Evolutionary conservation across 2,329 filamentous ascomycete species (phyloP).

Genomic region (Coniochaeta sp.): DNA sequence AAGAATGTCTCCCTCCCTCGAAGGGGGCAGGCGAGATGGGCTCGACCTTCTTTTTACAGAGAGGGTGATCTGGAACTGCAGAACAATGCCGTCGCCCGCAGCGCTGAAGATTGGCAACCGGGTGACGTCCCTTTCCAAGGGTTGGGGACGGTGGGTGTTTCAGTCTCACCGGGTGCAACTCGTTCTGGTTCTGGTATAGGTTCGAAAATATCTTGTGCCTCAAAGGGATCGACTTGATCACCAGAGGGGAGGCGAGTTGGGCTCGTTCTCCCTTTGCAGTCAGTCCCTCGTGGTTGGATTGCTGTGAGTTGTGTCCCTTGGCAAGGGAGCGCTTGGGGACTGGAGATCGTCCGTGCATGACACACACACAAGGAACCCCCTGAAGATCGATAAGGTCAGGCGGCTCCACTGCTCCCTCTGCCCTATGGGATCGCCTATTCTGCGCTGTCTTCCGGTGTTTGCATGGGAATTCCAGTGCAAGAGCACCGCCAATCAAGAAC

Average conservation of each 20-base stretch:
- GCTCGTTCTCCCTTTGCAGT: no score
- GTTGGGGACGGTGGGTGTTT: constrained; percentile 3
- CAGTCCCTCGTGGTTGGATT: background rate
- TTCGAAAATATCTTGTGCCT: background rate
- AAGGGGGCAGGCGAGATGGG: no score
- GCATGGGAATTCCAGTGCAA: background rate
- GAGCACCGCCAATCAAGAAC: background rate
- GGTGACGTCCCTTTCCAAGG: constrained; percentile 1
- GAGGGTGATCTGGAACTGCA: no score
- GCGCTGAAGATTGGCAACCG: background rate
- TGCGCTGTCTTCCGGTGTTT: no score
- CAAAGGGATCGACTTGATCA: background rate
- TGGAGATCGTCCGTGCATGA: background rate
- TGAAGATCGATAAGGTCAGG: constrained; percentile 1
- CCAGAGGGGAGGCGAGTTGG: no score
- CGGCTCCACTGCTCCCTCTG: background rate
- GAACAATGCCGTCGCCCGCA: background rate
- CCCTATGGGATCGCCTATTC: background rate
- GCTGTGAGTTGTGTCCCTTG: background rate
- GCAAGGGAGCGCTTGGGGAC: constrained; percentile 1
- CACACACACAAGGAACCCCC: background rate
- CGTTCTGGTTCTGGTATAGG: background rate
- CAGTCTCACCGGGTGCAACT: background rate
- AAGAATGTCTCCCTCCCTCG: background rate
- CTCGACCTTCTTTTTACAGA: no score